Conservation (phyloP, 768 basidiomycete genomes). For the Crepidotus variabilis region DNA sequence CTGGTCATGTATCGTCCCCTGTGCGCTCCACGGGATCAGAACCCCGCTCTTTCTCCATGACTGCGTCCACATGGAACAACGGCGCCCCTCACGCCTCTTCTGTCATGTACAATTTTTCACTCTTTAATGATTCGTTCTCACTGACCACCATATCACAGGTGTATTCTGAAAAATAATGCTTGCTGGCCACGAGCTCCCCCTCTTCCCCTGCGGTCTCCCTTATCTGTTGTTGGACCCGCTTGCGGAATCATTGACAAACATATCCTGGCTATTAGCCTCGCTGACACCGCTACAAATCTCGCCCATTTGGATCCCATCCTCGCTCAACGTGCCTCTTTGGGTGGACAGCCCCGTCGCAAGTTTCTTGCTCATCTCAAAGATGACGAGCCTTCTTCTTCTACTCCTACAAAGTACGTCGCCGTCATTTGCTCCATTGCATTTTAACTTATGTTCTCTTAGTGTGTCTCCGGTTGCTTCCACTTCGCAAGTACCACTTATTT, state of each 20-base stretch:
- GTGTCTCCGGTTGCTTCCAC: no score
- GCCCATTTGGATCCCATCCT: background rate
- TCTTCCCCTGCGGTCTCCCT: background rate
- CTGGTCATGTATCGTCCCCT: background rate
- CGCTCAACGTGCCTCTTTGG: background rate
- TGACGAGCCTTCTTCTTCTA: background rate
- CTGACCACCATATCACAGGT: background rate
- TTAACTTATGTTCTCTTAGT: no score
- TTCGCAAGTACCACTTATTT: no score
- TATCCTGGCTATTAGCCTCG: background rate
- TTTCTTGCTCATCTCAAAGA: background rate
- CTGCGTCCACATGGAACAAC: background rate
- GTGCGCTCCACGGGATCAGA: background rate
- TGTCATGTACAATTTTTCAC: background rate
- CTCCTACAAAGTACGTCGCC: no score
- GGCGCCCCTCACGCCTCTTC: background rate
- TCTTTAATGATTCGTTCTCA: background rate
- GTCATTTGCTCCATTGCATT: no score
- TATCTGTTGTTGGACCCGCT: background rate
- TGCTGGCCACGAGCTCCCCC: background rate
- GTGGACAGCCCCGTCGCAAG: background rate
- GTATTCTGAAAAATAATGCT: background rate
- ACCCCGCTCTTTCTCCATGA: background rate
- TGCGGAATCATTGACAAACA: background rate
- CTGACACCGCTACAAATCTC: background rate